These are phyloP conservation scores for Diospyros kaki DNA, from an alignment of 148 eudicot species.

Conservation along the genomic window DNA sequence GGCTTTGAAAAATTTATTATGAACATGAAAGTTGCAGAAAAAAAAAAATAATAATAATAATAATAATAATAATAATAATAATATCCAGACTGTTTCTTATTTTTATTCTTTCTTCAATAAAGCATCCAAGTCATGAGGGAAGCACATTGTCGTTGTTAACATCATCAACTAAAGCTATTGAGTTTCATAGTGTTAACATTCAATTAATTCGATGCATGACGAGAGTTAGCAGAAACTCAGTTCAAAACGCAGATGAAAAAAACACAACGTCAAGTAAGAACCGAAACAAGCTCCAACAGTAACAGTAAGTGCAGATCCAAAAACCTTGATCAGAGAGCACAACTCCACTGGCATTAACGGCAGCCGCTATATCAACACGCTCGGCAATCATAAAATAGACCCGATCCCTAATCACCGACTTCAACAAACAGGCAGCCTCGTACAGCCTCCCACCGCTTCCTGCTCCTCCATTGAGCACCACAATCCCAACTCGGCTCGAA, in stretches of 20 bases:
- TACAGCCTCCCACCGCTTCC: conserved; percentile 64
- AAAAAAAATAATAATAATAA: no score
- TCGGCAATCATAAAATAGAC: conserved; percentile 66
- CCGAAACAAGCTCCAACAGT: not conserved
- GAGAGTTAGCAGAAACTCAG: not conserved
- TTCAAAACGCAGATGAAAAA: not conserved
- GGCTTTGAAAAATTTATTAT: not conserved
- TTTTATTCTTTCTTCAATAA: no score
- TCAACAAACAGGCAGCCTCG: conserved; percentile 74
- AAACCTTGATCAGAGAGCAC: conserved; percentile 86
- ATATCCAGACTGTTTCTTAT: no score
- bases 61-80: no score
- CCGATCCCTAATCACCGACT: conserved; percentile 59
- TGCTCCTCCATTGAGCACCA: conserved; percentile 54
- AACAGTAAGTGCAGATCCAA: no score
- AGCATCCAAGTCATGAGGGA: no score
- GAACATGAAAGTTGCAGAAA: not conserved
- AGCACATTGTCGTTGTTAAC: no score
- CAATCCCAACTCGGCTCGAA: conserved; percentile 60
- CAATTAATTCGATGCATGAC: no score
- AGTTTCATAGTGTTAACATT: no score
- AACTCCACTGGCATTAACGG: conserved; percentile 85
- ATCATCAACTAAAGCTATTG: not conserved
- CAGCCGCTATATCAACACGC: conserved; percentile 91
- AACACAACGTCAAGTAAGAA: no score